phyloP scores from a whole-genome alignment of 805 yeast species.

The Teunomyces kruisii region DNA sequence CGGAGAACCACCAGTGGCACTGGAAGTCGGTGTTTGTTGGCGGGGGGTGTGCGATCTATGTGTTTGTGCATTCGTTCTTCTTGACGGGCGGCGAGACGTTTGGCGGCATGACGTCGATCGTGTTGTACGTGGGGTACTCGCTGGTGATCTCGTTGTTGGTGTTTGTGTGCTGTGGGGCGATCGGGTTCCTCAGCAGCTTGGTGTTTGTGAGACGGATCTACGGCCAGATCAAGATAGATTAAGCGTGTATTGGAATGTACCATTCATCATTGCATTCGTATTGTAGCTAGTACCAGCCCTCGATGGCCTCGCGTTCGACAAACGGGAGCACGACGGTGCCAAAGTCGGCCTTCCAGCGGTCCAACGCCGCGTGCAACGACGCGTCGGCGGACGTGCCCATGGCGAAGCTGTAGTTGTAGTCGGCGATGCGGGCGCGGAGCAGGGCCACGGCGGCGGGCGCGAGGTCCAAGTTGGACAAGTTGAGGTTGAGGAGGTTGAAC shows the following conservation, averaged over 20 bases:
- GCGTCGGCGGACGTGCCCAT: not conserved
- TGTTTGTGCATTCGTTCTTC: slow-evolving; percentile 78
- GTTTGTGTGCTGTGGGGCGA: slow-evolving; percentile 82
- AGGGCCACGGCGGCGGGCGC: slow-evolving; percentile 23
- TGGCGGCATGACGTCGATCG: slow-evolving; percentile 72
- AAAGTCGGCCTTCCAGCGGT: slow-evolving; percentile 18
- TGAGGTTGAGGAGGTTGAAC: slow-evolving; percentile 30
- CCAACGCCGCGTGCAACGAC: not conserved
- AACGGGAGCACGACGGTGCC: slow-evolving; percentile 22
- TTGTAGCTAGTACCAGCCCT: slow-evolving; percentile 32
- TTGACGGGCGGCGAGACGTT: slow-evolving; percentile 63
- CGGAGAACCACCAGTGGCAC: slow-evolving; percentile 96
- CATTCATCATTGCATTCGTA: not conserved
- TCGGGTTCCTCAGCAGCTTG: slow-evolving; percentile 78
- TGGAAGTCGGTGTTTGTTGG: slow-evolving; percentile 89
- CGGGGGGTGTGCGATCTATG: slow-evolving; percentile 85
- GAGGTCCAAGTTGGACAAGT: slow-evolving; percentile 20
- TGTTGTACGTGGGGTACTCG: slow-evolving; percentile 83
- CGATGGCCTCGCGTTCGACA: slow-evolving; percentile 28
- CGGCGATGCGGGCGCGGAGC: slow-evolving; percentile 24
- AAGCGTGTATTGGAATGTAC: slow-evolving; percentile 7
- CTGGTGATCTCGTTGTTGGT: slow-evolving; percentile 64
- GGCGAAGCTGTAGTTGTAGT: slow-evolving; percentile 28
- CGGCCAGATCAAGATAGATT: slow-evolving; percentile 82
- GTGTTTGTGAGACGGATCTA: slow-evolving; percentile 77